Evolutionary conservation across 2,329 filamentous ascomycete species (phyloP).

Genomic region (Penicillium thymicola): DNA sequence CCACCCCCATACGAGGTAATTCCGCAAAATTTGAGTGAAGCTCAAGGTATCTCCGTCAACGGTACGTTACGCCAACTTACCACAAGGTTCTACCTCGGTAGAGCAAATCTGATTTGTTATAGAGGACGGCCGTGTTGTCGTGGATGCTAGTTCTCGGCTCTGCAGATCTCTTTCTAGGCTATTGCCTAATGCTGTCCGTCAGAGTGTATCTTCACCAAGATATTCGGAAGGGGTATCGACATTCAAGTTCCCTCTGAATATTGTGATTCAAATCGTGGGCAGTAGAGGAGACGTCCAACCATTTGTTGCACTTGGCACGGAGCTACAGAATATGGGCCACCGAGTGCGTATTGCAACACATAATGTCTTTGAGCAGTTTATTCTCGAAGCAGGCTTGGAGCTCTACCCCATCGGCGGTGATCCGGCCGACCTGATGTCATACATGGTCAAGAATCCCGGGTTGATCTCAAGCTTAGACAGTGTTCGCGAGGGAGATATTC

Average conservation of each 20-base stretch:
- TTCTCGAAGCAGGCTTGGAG: conserved; percentile 51
- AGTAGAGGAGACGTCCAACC: not conserved
- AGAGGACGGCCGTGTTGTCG: not conserved
- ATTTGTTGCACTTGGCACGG: not conserved
- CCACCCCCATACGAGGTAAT: not conserved
- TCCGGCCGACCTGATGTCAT: conserved; percentile 50
- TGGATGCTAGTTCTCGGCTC: not conserved
- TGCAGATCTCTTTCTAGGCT: not conserved
- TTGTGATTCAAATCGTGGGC: not conserved
- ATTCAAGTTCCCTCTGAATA: not conserved
- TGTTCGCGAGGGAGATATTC: conserved; percentile 26
- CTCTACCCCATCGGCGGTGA: conserved; percentile 59
- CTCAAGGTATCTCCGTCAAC: not conserved
- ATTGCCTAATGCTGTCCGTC: not conserved
- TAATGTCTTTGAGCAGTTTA: conserved; percentile 51
- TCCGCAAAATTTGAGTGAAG: not conserved
- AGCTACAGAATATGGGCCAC: not conserved
- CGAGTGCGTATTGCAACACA: conserved; percentile 41
- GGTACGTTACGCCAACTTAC: not conserved
- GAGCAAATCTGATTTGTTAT: not conserved
- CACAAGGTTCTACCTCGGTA: not conserved
- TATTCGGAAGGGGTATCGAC: not conserved
- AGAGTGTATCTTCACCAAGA: not conserved
- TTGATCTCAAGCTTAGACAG: conserved; percentile 41
- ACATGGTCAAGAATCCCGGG: conserved; percentile 49